A percentile compares a stretch with the other conserved stretches of the same genome.
These are phyloP conservation scores for Dianthus caryophyllus DNA, from an alignment of 148 eudicot species.

Conservation along the genomic window DNA sequence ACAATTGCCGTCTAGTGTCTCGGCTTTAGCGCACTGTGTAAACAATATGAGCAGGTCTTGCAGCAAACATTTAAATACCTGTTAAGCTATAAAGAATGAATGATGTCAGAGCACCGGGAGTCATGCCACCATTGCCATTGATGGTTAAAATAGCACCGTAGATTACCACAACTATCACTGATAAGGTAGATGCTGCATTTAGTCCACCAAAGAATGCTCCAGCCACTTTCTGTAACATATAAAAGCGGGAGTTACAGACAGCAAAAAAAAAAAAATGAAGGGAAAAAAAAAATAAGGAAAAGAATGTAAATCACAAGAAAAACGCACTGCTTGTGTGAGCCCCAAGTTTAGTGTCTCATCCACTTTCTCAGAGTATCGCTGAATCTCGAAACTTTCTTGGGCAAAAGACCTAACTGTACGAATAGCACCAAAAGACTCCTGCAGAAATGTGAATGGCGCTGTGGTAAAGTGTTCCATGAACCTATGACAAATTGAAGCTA, in stretches of 20 bases:
- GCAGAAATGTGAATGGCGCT: conserved; percentile 6
- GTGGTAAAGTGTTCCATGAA: background rate
- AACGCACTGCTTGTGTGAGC: conserved; percentile 79
- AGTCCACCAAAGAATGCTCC: conserved; percentile 75
- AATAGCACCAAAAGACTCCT: conserved; percentile 94
- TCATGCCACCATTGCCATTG: conserved; percentile 64
- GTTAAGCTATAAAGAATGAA: conserved; percentile 92
- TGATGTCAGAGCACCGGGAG: conserved; percentile 77
- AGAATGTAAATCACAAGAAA: conserved; percentile 5
- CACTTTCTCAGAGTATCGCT: conserved; percentile 80
- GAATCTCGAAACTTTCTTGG: conserved; percentile 58
- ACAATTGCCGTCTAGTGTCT: background rate
- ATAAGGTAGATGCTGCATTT: conserved; percentile 81
- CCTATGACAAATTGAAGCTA: too few species aligned
- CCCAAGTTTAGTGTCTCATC: conserved; percentile 79
- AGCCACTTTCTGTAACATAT: conserved; percentile 55
- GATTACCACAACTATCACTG: conserved; percentile 79
- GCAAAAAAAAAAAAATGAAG: background rate
- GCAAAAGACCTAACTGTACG: conserved; percentile 95
- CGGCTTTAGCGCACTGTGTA: background rate
- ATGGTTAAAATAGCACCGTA: conserved; percentile 87
- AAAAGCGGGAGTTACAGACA: conserved; percentile 5
- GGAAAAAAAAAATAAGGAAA: background rate
- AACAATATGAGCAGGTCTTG: background rate
- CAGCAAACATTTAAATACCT: conserved; percentile 33